Percentiles rank a stretch among this genome's conserved stretches.
Conservation (phyloP, 2,329 filamentous ascomycete species). For the Colletotrichum trifolii region DNA sequence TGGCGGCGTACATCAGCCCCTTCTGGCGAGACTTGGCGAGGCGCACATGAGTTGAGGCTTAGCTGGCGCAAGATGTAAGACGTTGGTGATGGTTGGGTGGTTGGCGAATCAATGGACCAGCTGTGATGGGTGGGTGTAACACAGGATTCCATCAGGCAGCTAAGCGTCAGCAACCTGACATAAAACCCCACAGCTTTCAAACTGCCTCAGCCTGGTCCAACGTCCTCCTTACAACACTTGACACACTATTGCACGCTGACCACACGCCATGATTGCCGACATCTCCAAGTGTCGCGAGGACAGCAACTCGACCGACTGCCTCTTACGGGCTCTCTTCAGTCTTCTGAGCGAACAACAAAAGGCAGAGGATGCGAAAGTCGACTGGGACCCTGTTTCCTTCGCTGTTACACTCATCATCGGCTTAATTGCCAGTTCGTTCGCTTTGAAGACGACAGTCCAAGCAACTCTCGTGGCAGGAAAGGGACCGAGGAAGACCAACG, state of each 20-base stretch:
- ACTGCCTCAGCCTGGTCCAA: too few species aligned
- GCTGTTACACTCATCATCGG: background rate
- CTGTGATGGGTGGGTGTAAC: too few species aligned
- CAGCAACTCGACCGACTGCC: constrained; percentile 1
- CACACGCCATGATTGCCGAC: background rate
- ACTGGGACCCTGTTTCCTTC: background rate
- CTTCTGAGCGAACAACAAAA: background rate
- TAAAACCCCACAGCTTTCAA: too few species aligned
- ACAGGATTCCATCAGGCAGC: too few species aligned
- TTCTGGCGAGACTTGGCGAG: constrained; percentile 38
- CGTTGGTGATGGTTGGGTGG: too few species aligned
- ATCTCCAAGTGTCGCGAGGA: constrained; percentile 1
- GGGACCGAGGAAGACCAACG: background rate
- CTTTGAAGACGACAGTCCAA: background rate
- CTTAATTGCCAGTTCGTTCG: background rate
- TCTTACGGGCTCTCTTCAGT: background rate
- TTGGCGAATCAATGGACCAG: too few species aligned
- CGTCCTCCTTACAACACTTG: too few species aligned
- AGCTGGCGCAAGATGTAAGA: too few species aligned
- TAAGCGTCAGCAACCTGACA: too few species aligned
- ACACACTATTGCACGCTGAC: too few species aligned
- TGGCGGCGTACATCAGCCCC: constrained; percentile 25
- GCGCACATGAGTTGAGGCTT: background rate
- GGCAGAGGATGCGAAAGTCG: background rate
- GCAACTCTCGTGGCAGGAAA: background rate